Evolutionary conservation across 768 basidiomycete genomes (phyloP).

Genomic region (Coprinopsis marcescibilis): DNA sequence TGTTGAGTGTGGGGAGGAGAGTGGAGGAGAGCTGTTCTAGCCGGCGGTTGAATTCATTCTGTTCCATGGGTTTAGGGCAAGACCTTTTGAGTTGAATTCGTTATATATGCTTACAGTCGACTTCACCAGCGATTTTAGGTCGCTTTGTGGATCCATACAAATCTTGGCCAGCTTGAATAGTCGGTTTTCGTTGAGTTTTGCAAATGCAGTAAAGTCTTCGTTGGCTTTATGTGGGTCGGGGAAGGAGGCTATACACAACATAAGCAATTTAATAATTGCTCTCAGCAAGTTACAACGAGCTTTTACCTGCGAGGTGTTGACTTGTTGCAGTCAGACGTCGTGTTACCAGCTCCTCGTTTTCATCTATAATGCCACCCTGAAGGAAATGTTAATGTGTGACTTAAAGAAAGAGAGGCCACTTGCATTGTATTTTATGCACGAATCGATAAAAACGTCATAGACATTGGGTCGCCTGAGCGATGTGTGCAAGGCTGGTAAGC

Average conservation of each 20-base stretch:
- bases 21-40: constrained; percentile 64
- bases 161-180: constrained; percentile 81
- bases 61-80: background rate
- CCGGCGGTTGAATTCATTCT: constrained; percentile 77
- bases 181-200: constrained; percentile 79
- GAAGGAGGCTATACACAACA: constrained; percentile 37
- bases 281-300: constrained; percentile 9
- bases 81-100: constrained; percentile 16
- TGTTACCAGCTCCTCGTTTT: constrained; percentile 61
- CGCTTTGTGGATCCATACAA: constrained; percentile 79
- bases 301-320: constrained; percentile 58
- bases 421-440: constrained; percentile 82
- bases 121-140: constrained; percentile 76
- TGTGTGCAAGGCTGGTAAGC: background rate
- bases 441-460: constrained; percentile 64
- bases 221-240: constrained; percentile 67
- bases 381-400: constrained; percentile 3
- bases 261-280: constrained; percentile 5
- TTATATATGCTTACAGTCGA: too few relatives aligned
- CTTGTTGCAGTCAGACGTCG: constrained; percentile 50
- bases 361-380: constrained; percentile 88
- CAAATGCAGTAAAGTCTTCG: constrained; percentile 79
- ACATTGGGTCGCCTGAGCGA: constrained; percentile 55
- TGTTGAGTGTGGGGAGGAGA: constrained; percentile 60
- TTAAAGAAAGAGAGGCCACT: constrained; percentile 20